Evolutionary conservation across 768 basidiomycete genomes (phyloP).

Genomic region (Auricularia cornea): DNA sequence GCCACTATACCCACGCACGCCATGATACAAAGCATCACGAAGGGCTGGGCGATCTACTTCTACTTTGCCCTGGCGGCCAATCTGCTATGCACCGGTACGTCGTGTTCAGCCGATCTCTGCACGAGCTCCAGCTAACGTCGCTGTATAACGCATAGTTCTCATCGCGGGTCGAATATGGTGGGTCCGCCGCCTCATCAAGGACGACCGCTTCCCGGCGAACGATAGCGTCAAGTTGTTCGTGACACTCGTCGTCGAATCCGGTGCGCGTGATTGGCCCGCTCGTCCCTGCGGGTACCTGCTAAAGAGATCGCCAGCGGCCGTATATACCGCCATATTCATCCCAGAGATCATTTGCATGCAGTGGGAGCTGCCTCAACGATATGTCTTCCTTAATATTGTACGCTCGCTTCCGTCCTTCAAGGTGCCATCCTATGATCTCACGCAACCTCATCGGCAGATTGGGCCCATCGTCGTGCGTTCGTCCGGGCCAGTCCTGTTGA

Average conservation of each 20-base stretch:
- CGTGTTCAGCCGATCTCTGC: background rate
- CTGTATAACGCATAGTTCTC: too few relatives aligned
- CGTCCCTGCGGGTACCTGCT: too few relatives aligned
- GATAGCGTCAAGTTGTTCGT: background rate
- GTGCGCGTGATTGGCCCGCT: too few relatives aligned
- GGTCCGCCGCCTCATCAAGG: background rate
- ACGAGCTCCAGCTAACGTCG: background rate
- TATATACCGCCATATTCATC: background rate
- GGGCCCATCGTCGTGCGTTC: background rate
- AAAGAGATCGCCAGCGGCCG: background rate
- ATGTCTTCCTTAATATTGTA: background rate
- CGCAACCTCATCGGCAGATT: too few relatives aligned
- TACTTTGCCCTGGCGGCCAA: background rate
- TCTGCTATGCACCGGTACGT: background rate
- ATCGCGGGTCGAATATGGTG: background rate
- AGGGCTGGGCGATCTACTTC: background rate
- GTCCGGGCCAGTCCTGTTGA: too few relatives aligned
- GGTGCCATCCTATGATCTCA: too few relatives aligned
- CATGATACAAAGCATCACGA: background rate
- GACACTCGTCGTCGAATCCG: background rate
- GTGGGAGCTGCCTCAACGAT: background rate
- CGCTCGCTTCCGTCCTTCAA: too few relatives aligned
- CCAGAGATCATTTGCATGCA: background rate
- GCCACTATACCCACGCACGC: background rate
- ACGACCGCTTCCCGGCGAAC: background rate